phyloP scores from a whole-genome alignment of 2,329 filamentous ascomycete species.

The Byssochlamys sp. region DNA sequence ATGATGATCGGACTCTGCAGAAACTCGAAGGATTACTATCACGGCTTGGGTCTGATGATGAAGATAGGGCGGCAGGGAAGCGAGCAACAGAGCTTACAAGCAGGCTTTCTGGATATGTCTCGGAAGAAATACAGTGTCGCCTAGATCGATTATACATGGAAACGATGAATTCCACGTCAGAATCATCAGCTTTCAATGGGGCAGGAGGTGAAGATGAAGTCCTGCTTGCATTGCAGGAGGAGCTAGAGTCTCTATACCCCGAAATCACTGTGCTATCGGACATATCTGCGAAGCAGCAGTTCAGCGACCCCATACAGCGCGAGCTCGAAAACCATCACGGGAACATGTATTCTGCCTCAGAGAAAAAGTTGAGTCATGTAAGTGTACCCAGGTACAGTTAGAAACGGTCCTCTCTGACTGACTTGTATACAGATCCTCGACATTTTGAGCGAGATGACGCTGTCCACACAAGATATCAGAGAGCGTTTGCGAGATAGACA shows the following conservation, averaged over 20 bases:
- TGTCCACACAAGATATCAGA: slow-evolving; percentile 19
- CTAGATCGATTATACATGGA: slow-evolving; percentile 34
- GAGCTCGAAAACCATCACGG: slow-evolving; percentile 25
- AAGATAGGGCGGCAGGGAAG: slow-evolving; percentile 20
- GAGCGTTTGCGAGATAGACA: slow-evolving; percentile 22
- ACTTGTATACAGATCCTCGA: slow-evolving; percentile 21
- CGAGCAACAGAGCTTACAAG: slow-evolving; percentile 19
- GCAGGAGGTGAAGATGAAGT: slow-evolving; percentile 8
- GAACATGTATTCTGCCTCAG: slow-evolving; percentile 18
- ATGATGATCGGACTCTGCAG: slow-evolving; percentile 26
- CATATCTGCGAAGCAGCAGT: slow-evolving; percentile 35
- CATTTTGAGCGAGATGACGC: slow-evolving; percentile 24
- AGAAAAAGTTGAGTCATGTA: slow-evolving; percentile 28
- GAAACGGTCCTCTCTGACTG: slow-evolving; percentile 3
- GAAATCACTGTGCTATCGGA: slow-evolving; percentile 32
- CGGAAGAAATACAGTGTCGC: slow-evolving; percentile 30
- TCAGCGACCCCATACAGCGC: slow-evolving; percentile 29
- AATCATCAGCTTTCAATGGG: not conserved
- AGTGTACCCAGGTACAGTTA: slow-evolving; percentile 1
- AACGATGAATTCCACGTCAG: slow-evolving; percentile 8
- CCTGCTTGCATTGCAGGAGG: slow-evolving; percentile 22
- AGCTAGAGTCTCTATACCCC: slow-evolving; percentile 30
- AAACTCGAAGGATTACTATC: slow-evolving; percentile 21
- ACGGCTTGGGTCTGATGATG: slow-evolving; percentile 17
- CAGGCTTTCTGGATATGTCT: slow-evolving; percentile 21